Base-by-base conservation (phyloP, 2,329 filamentous ascomycete species). In the Pestalotiopsis sp. region DNA sequence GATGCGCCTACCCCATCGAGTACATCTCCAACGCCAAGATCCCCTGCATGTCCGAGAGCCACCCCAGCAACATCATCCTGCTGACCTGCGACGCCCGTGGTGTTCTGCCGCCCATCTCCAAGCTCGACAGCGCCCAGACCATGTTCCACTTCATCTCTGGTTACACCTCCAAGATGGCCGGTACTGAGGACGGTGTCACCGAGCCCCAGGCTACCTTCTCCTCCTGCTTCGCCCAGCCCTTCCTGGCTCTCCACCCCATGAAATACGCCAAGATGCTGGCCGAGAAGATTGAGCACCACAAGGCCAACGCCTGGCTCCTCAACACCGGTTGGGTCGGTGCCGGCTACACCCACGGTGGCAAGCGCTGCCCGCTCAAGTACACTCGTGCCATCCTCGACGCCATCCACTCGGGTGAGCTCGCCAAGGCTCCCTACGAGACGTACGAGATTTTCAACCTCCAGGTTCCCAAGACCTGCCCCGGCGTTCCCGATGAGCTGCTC, bases 81-180 rank as follows among this genome's bases (percentile, higher is more conserved):
- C 91, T 99, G 76, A 99, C 96, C 72, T 99, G 96, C 86, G 96
- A 99, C 78, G 96, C 96, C 70, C 94, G 96, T 75, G 96, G 96
- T 86, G 96, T 99, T 64, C 91, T 99, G 68, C 96, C 96, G 68
- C 96, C 96, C 63, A 98, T 99, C 84, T 98, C 94, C 77, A 98
- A 98, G 88, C 92, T 99, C 80, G 91, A 92, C 87, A 90, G 92
- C 73, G 90, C 93, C 77, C 96, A 98, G 86, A 97, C 94, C 82
- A 98, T 99, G 95, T 99, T 98, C 92, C 96, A 99, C 89, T 99
- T 99, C 91, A 99, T 99, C 84, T 97, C 93, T 20, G 96, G 96
- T 76, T 99, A 99, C 89, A 99, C 96, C 73, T 98, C 95, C 80
- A 99, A 99, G 91, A 99, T 99, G 96, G 96, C 96, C 73, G 96